Evolutionary conservation across 2,329 filamentous ascomycete genomes (phyloP).

Genomic region (Diaporthe aspalathi): DNA sequence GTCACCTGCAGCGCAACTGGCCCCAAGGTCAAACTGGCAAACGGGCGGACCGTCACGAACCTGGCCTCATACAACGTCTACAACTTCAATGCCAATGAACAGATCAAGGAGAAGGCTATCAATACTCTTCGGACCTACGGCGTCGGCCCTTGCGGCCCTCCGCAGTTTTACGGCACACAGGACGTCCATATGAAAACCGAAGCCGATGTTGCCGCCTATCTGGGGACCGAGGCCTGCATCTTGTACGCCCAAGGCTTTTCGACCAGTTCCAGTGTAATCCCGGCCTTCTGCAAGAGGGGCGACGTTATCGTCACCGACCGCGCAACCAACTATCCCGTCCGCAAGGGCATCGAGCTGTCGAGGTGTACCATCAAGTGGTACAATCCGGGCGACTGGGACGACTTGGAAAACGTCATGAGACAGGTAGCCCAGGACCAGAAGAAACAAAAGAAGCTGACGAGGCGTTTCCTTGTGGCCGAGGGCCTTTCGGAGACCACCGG

Average conservation of each 20-base stretch:
- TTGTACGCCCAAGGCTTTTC: constrained; percentile 97
- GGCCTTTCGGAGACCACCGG: constrained; percentile 92
- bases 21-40: constrained; percentile 88
- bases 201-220: constrained; percentile 88
- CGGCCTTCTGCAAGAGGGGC: constrained; percentile 94
- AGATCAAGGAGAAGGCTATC: constrained; percentile 94
- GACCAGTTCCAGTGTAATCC: constrained; percentile 96
- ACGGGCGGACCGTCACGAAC: constrained; percentile 91
- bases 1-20: constrained; percentile 76
- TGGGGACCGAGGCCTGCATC: constrained; percentile 90
- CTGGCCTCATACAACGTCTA: constrained; percentile 97
- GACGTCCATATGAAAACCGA: constrained; percentile 99
- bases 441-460: constrained; percentile 84
- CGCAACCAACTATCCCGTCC: constrained; percentile 91
- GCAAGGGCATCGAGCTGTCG: constrained; percentile 93
- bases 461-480: constrained; percentile 96
- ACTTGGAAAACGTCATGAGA: constrained; percentile 86
- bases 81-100: constrained; percentile 94
- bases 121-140: constrained; percentile 94
- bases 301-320: constrained; percentile 97
- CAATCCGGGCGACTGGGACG: constrained; percentile 95
- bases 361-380: constrained; percentile 94
- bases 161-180: constrained; percentile 97
- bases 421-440: constrained; percentile 89
- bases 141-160: constrained; percentile 95